phyloP scores from a whole-genome alignment of 129 eudicot species.

The Artemisia argyi region DNA sequence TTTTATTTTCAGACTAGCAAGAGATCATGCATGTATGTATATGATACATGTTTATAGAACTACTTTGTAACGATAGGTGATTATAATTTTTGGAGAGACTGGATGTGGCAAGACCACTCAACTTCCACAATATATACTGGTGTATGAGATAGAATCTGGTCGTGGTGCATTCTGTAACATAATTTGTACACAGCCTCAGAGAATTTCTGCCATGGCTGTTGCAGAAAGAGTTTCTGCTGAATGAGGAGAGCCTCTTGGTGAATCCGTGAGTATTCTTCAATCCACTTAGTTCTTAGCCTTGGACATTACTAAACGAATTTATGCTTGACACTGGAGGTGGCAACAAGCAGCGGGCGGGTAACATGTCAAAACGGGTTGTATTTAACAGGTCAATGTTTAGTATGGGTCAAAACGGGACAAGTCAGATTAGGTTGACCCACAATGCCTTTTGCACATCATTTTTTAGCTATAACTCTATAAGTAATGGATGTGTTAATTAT shows the following conservation, averaged over 20 bases:
- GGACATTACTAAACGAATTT: too few relatives aligned
- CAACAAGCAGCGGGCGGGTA: too few relatives aligned
- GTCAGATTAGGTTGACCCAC: too few relatives aligned
- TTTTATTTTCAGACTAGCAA: not conserved
- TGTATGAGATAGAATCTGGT: slow-evolving; percentile 96
- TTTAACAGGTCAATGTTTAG: too few relatives aligned
- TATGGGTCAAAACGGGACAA: too few relatives aligned
- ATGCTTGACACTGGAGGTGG: too few relatives aligned
- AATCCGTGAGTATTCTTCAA: slow-evolving; percentile 57
- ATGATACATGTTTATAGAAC: slow-evolving; percentile 7
- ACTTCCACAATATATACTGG: slow-evolving; percentile 95
- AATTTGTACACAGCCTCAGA: slow-evolving; percentile 96
- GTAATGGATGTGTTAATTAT: too few relatives aligned
- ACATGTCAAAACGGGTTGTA: too few relatives aligned
- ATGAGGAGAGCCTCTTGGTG: slow-evolving; percentile 99
- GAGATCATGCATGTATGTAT: not conserved
- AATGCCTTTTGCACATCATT: too few relatives aligned
- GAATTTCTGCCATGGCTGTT: slow-evolving; percentile 98
- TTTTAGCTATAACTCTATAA: too few relatives aligned
- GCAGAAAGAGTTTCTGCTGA: slow-evolving; percentile 95
- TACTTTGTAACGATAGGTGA: slow-evolving; percentile 48
- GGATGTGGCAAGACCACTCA: slow-evolving; percentile 99
- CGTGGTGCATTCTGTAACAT: slow-evolving; percentile 98
- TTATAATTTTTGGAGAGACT: slow-evolving; percentile 96
- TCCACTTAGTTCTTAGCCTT: slow-evolving; percentile 3